Base-by-base conservation (phyloP, 2,329 filamentous ascomycete species). In the Stachybotrys chartarum region DNA sequence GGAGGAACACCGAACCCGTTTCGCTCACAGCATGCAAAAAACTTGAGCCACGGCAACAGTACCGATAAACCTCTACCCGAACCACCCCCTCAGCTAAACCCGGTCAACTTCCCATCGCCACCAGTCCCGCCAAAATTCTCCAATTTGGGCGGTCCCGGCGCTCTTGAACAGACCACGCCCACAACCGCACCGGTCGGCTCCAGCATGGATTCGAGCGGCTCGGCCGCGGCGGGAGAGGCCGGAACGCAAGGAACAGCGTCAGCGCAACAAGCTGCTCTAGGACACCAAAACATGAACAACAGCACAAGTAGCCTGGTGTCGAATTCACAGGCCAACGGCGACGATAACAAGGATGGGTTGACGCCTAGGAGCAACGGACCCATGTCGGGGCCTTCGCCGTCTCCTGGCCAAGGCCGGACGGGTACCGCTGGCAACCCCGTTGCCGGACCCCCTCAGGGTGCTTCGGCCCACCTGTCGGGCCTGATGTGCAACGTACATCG, bases 401-500 rank as follows among this genome's bases (percentile, higher is more conserved):
- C 77, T 32, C 67, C 72, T 3, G 66, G 66, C 10, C 79, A 80
- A 30, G 59, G 58, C 7, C 64, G 64, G 56, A 52, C 58, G 24
- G 54, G 57, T 30, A 49, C 57, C 7, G 44, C 57, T n/a, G 56
- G 54, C 5, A 54, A 61, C 1, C 53, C 66, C 0, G 65, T 69
- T 66, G 74, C 73, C 14, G 79, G 76, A 3, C 76, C 76, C 7
- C 71, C 78, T 10, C 70, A 74, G 50, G 72, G 75, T 2, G 75
- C 76, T 1, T 82, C 81, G 0, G 74, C 82, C 7, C 84, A 87
- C 65, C 71, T 86, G 11, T 87, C 84, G 0, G 84, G 84, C 0
- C 68, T 87, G 54, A 86, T 87, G 83, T 87, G 84, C 66, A 87
- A 87, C 66, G 84, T 87, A n/a, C 83, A 86, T 63, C 78, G 92